phyloP scores from a whole-genome alignment of 176 grass and related monocot genomes.

The Otatea glauca region DNA sequence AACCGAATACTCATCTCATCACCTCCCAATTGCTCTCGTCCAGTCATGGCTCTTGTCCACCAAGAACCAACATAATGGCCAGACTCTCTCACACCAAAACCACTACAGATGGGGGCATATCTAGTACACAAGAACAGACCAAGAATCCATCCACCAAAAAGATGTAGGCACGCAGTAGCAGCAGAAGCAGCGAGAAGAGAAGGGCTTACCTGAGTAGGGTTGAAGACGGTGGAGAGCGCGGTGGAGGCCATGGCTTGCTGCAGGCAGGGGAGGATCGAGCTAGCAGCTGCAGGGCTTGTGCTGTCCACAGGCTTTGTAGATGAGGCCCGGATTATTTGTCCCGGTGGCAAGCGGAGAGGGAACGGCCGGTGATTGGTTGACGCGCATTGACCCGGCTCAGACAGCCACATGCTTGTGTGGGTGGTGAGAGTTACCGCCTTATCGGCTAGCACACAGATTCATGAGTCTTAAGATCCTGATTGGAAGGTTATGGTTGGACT shows the following conservation, averaged over 20 bases:
- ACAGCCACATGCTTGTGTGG: slow-evolving; percentile 56
- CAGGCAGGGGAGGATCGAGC: background rate
- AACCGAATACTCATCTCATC: no score
- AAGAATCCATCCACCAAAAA: no score
- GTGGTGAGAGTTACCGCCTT: slow-evolving; percentile 40
- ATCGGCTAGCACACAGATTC: background rate
- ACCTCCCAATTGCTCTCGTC: no score
- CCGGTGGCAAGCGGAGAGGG: background rate
- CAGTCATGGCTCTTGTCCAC: no score
- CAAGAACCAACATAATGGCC: no score
- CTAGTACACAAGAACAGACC: no score
- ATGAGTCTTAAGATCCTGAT: no score
- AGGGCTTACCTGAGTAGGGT: slow-evolving; percentile 65
- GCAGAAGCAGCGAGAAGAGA: background rate
- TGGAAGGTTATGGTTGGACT: no score
- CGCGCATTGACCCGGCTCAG: slow-evolving; percentile 32
- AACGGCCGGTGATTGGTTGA: slow-evolving; percentile 54
- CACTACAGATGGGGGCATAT: no score
- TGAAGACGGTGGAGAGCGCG: slow-evolving; percentile 81
- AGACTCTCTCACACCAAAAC: no score
- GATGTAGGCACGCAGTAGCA: background rate
- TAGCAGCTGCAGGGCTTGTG: background rate
- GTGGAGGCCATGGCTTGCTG: slow-evolving; percentile 77
- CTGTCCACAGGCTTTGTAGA: slow-evolving; percentile 51
- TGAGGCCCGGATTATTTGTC: slow-evolving; percentile 48